Evolutionary conservation across 345 rosid species (phyloP), one percentile per base, ranked within the genome.

Genomic region (Bruguiera parviflora): DNA sequence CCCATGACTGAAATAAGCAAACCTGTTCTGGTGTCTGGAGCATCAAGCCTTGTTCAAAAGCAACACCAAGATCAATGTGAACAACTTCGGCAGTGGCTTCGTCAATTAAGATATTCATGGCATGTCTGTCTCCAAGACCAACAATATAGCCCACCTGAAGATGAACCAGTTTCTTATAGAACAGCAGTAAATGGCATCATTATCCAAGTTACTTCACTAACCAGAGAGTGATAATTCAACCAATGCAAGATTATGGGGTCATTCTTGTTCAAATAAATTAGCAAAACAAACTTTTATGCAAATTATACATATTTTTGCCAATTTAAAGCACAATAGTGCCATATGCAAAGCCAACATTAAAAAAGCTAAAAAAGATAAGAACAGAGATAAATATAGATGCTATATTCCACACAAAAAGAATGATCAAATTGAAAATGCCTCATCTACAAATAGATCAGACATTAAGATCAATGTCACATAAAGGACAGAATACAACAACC

Each of bases 41-140:
- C 97, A 88, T 91, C 81, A 94, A 77, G 70, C 98, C 98, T 81
- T 94, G 98, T 71, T 94, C 98, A 77, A 94, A 94, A 37, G 98
- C 98, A 75, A 94, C 98, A 73, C 98, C 97, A 73, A 94, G 97
- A 86, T 94, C 98, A 65, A 94, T 92, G 81, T 94, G 98, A 73
- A 94, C 89, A 81, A 94, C 98, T 88, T 89, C 96, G 73, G 98
- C 98, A n/a, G 96, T 88, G 61, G 88, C 89, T 80, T 94, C 96
- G 80, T 94, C 98, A 56, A 94, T 89, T 79, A 91, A 78, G 68
- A 94, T 87, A 80, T 94, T 94, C 96, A 86, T 86, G 53, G 96
- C 78, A 84, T 94, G 98, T 55, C 98, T 88, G 78, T 94, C 99
- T 64, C 97, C 99, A 52, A 94, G 97, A 65, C 99, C 99, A 67